Evolutionary conservation across 352 stramenopile genomes (phyloP).

Genomic region (Plasmopara viticola): DNA sequence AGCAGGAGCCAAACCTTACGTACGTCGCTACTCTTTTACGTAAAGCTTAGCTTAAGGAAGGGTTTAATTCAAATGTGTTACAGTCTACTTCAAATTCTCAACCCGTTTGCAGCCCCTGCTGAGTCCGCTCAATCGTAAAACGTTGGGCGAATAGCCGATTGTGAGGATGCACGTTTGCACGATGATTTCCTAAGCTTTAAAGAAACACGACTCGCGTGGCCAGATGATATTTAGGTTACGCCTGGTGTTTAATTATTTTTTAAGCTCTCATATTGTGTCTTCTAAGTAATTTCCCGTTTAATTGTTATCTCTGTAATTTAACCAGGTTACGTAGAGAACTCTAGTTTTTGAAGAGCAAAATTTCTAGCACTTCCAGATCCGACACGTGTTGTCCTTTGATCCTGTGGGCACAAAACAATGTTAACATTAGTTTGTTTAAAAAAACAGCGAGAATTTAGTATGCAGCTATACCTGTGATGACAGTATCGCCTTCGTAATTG

Average conservation of each 20-base stretch:
- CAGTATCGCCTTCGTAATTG: conserved; percentile 96
- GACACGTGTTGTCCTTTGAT: conserved; percentile 83
- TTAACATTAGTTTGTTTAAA: not conserved
- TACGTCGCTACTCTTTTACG: conserved; percentile 21
- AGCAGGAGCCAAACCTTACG: conserved; percentile 71
- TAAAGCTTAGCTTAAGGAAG: conserved; percentile 2
- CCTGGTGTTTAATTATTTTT: conserved; percentile 15
- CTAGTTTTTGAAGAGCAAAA: too few species aligned
- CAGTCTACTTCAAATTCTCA: conserved; percentile 68
- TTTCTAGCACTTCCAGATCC: conserved; percentile 50
- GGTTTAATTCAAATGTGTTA: conserved; percentile 8
- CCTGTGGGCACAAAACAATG: conserved; percentile 21
- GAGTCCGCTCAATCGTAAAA: conserved; percentile 46
- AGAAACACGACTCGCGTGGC: conserved; percentile 2
- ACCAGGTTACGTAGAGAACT: too few species aligned
- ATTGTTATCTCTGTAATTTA: too few species aligned
- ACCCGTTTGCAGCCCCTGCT: conserved; percentile 59
- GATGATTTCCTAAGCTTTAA: not conserved
- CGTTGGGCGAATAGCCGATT: not conserved
- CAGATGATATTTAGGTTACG: conserved; percentile 13
- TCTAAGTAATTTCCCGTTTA: too few species aligned
- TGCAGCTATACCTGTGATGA: conserved; percentile 88
- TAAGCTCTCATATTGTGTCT: conserved; percentile 4
- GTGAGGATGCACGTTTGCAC: not conserved
- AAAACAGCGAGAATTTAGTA: not conserved